Base-by-base conservation (phyloP, 164 flowering plant species). In the Berberis thunbergii region DNA sequence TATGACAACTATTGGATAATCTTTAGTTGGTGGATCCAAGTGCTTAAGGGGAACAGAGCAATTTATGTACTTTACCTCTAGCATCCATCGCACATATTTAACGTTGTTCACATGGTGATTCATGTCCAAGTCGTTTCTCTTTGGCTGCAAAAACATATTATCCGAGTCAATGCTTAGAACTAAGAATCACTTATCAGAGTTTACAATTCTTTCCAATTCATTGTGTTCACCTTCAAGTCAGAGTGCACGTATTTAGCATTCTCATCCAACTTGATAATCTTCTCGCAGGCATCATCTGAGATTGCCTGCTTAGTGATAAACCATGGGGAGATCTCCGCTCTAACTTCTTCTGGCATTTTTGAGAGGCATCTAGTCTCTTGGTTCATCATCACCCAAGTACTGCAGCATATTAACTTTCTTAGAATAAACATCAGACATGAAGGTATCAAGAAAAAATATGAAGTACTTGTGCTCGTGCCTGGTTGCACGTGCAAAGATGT, bases 321-420 rank as follows among this genome's bases (percentile, higher is more conserved):
- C 87, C 86, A 87, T 2, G 90, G 95, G 7, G 84, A 70, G 45
- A 84, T 74, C 64, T 87, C 94, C 6, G 70, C 84, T 72, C 87
- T 81, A 53, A 84, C 94, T 52, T 87, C 90, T 12, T 82, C 86
- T 54, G 94, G 94, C 84, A 87, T 85, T 59, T 87, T 87, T 1
- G 88, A 87, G 43, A 85, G 86, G 8, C 87, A 88, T 69, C 94
- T 82, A 2, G 94, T 85, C 64, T 81, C 45, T 62, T 76, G 62
- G 78, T 87, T 82, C 94, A 87, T 87, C 94, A 85, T 85, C 77
- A 84, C 94, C 88, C 86, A 85, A 2, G 87, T 87, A 76, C 94
- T 87, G 88, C 67, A 69, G 62, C 66, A 70, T 63, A 7, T 43
- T 54, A 9, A 64, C 54, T 7, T 7, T 8, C 7, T 67, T 67